Evolutionary conservation across 768 basidiomycete species (phyloP), one percentile per base, ranked within the genome.

Genomic region (Podaxis carcinomalis): DNA sequence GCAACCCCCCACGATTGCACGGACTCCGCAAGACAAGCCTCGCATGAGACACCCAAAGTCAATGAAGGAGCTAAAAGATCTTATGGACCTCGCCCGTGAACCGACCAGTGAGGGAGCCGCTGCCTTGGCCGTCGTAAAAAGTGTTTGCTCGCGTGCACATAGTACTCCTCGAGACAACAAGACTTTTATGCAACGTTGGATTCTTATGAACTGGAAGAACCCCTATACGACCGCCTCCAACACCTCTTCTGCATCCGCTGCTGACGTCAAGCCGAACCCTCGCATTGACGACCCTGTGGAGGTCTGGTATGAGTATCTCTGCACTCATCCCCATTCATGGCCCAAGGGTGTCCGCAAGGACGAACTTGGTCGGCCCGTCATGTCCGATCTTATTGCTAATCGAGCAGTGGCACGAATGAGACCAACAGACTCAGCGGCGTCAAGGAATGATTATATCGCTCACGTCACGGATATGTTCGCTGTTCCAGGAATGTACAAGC

Each of bases 381-480:
- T 79, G 42, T 67, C 73, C 5, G 80, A 81, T 65, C 75, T 81
- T 67, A 75, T 72, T 56, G 80, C 80, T 1, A 80, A 78, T 66
- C 75, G 80, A 35, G 75, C 68, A n/a, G 75, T 81, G 16, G 80
- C 80, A 6, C 78, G 78, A n/a, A 77, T 81, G 27, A 75, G 80
- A 40, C 80, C 80, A 1, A 51, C 50, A 9, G 61, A 71, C 11
- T 50, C 44, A 23, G 52, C 53, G 13, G 16, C 59, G 6, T 23
- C 39, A 35, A 61, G 59, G 53, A 69, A 74, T 28, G 68, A 72
- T 57, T 64, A 68, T 0, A 70, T 65, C 35, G 74, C 74, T 25
- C 40, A 50, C 32, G 76, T 74, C 9, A 76, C 73, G 14, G 73
- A 75, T 57, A 67, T 81, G 60, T 79, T 81, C 65, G 73, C 78